Percentiles rank a stretch among this genome's conserved stretches.
Conservation (phyloP, 192 early-diverging fungal species). For the Thoreauomyces humboldtii region DNA sequence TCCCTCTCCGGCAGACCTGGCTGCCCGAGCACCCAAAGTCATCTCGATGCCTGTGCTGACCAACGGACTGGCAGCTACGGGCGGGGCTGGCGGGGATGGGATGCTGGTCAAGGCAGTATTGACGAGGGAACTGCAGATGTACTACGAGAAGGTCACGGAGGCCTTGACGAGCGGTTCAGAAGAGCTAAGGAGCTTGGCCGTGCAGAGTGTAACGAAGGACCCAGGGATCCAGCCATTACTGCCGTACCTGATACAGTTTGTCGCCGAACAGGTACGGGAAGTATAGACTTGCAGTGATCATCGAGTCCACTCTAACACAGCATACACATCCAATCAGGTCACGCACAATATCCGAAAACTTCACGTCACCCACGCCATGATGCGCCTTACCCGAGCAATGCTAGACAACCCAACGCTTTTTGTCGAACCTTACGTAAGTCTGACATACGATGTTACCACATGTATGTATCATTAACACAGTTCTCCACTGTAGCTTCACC, state of each 20-base stretch:
- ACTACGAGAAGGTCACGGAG: slow-evolving; percentile 89
- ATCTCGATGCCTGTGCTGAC: not conserved
- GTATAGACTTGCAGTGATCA: too few relatives aligned
- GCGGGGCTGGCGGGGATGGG: too few relatives aligned
- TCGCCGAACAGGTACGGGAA: slow-evolving; percentile 76
- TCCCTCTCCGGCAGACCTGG: slow-evolving; percentile 51
- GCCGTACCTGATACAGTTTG: slow-evolving; percentile 93
- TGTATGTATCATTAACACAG: not conserved
- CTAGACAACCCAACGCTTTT: slow-evolving; percentile 85
- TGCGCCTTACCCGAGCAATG: slow-evolving; percentile 76
- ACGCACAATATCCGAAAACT: slow-evolving; percentile 37
- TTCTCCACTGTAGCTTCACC: slow-evolving; percentile 71
- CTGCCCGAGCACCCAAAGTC: not conserved
- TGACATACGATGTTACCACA: not conserved
- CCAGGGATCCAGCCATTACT: slow-evolving; percentile 92
- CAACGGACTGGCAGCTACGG: too few relatives aligned
- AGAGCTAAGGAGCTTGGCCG: slow-evolving; percentile 67
- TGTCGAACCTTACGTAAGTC: slow-evolving; percentile 88
- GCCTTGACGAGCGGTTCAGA: slow-evolving; percentile 68
- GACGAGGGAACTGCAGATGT: slow-evolving; percentile 90
- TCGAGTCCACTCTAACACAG: too few relatives aligned
- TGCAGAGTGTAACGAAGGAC: slow-evolving; percentile 81
- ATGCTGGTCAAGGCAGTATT: slow-evolving; percentile 86
- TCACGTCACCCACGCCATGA: slow-evolving; percentile 65
- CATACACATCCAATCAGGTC: not conserved